Conservation (phyloP, 2,329 filamentous ascomycete species). For the Xylariaceae sp. region DNA sequence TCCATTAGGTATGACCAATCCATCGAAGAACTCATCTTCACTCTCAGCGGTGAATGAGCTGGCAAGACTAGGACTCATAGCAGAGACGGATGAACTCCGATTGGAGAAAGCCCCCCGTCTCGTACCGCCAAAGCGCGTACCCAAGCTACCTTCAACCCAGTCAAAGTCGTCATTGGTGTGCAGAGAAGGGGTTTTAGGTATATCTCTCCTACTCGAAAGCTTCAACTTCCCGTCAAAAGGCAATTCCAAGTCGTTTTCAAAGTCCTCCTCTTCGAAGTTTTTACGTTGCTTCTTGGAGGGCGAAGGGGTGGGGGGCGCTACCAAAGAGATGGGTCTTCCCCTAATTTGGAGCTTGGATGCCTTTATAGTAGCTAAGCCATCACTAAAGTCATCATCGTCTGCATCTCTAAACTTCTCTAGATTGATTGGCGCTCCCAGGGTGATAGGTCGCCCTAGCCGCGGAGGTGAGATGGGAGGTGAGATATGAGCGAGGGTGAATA, state of each 20-base stretch:
- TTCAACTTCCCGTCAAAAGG: constrained; percentile 63
- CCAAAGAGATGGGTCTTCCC: constrained; percentile 37
- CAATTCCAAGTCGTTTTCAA: constrained; percentile 69
- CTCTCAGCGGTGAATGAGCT: constrained; percentile 90
- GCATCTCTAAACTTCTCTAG: constrained; percentile 62
- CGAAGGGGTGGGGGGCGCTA: constrained; percentile 55
- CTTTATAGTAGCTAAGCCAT: constrained; percentile 64
- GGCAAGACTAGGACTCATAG: constrained; percentile 85
- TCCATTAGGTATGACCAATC: constrained; percentile 78
- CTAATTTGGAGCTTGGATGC: constrained; percentile 47
- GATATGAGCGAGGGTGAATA: constrained; percentile 24
- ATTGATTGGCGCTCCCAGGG: constrained; percentile 47
- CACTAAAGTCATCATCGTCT: constrained; percentile 54
- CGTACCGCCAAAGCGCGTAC: constrained; percentile 85
- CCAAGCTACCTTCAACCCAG: constrained; percentile 90
- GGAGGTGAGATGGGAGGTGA: constrained; percentile 33
- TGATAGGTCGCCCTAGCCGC: constrained; percentile 34
- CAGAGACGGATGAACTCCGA: constrained; percentile 81
- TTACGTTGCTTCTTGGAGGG: constrained; percentile 49
- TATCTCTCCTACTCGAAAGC: constrained; percentile 58
- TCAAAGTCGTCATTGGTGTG: constrained; percentile 73
- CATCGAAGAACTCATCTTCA: constrained; percentile 87
- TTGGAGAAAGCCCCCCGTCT: constrained; percentile 72
- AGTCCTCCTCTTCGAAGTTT: constrained; percentile 56
- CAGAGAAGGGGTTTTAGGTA: constrained; percentile 57